Percentiles rank a stretch among this genome's conserved stretches.
These are phyloP conservation scores for Lathyrus tuberosus DNA, from an alignment of 306 rosid genomes.

Conservation along the genomic window DNA sequence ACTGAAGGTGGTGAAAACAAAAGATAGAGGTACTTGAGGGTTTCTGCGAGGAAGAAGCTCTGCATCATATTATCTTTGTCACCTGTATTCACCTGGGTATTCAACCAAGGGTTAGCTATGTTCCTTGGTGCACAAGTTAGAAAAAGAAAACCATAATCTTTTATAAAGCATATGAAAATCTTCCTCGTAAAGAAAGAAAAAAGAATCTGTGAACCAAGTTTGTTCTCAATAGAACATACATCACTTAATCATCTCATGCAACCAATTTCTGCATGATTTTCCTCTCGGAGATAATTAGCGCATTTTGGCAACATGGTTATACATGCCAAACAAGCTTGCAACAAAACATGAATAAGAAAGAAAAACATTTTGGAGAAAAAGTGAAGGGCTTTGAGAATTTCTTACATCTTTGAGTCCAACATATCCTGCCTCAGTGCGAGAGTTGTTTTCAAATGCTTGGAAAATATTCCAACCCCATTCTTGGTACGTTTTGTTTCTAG, in stretches of 20 bases:
- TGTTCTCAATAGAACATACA: conserved; percentile 2
- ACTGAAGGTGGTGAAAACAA: conserved; percentile 65
- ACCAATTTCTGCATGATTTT: too few relatives aligned
- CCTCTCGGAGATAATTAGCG: too few relatives aligned
- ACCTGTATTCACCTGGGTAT: conserved; percentile 52
- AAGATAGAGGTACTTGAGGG: conserved; percentile 67
- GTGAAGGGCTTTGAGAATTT: not conserved
- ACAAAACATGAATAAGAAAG: too few relatives aligned
- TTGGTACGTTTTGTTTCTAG: conserved; percentile 92
- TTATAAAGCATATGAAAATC: conserved; percentile 6
- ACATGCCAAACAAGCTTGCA: too few relatives aligned
- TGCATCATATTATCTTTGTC: conserved; percentile 61
- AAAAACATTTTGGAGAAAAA: too few relatives aligned
- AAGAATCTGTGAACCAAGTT: not conserved
- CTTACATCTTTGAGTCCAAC: conserved; percentile 96
- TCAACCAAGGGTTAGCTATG: conserved; percentile 37
- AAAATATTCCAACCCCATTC: conserved; percentile 99
- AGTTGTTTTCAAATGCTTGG: conserved; percentile 91
- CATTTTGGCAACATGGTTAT: too few relatives aligned
- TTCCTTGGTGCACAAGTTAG: conserved; percentile 27
- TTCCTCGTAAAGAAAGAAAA: conserved; percentile 27
- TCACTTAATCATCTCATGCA: not conserved
- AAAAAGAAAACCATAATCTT: conserved; percentile 16
- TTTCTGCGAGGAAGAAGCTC: conserved; percentile 72
- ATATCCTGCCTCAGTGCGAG: conserved; percentile 81